Evolutionary conservation across 2,329 filamentous ascomycete species (phyloP).

Genomic region (Plenodomus lindquistii): DNA sequence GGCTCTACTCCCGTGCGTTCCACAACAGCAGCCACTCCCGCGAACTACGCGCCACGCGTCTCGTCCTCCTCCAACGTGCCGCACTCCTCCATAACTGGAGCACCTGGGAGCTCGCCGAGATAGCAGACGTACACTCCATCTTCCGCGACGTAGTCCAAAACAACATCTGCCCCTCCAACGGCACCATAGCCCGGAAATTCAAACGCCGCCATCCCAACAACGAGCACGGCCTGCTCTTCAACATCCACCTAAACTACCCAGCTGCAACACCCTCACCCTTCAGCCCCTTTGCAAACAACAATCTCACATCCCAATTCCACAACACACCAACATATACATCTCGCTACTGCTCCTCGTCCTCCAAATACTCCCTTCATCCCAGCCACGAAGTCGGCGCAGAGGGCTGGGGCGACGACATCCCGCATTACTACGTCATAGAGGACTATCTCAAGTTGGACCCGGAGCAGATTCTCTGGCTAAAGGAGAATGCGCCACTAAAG

Average conservation of each 20-base stretch:
- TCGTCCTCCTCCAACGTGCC: conserved; percentile 56
- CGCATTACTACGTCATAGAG: conserved; percentile 66
- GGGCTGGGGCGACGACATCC: conserved; percentile 67
- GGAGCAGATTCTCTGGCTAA: conserved; percentile 61
- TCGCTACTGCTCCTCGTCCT: conserved; percentile 47
- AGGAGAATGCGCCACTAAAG: conserved; percentile 60
- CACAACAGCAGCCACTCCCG: conserved; percentile 58
- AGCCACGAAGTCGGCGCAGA: conserved; percentile 60
- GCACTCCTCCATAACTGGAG: conserved; percentile 63
- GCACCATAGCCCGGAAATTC: conserved; percentile 62
- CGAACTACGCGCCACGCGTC: conserved; percentile 52
- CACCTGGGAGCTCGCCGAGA: conserved; percentile 59
- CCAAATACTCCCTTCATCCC: conserved; percentile 53
- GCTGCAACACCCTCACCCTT: conserved; percentile 37
- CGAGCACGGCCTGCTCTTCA: conserved; percentile 56
- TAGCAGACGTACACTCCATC: conserved; percentile 61
- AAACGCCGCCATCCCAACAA: conserved; percentile 58
- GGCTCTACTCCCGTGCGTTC: conserved; percentile 64
- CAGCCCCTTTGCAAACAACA: conserved; percentile 33
- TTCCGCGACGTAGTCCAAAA: conserved; percentile 60
- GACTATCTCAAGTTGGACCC: conserved; percentile 68
- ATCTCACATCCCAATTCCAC: conserved; percentile 45
- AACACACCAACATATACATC: conserved; percentile 37
- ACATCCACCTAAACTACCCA: conserved; percentile 57
- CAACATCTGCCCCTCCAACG: conserved; percentile 65